Evolutionary conservation across 139 green algal species (phyloP).

Genomic region (Raphidocelis subcapitata): DNA sequence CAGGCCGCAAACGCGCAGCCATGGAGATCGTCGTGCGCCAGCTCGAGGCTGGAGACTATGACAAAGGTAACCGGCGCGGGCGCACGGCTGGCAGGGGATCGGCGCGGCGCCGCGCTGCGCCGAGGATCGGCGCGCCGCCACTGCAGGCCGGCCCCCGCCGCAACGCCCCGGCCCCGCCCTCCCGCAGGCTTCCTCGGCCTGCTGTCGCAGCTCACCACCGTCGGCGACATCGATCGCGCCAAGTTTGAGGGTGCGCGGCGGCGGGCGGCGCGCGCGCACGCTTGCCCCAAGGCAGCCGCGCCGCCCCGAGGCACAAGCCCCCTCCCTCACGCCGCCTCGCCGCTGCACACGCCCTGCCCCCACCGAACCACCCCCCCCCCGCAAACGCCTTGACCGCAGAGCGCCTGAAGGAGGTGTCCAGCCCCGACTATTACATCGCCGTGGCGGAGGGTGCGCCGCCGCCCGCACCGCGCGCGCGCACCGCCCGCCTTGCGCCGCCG

Average conservation of each 20-base stretch:
- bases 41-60: constrained; percentile 34
- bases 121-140: background rate
- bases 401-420: constrained; percentile 26
- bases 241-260: constrained; percentile 34
- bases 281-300: too few species aligned
- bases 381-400: constrained; percentile 2
- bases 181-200: constrained; percentile 71
- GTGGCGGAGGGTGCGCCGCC: constrained; percentile 58
- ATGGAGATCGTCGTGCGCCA: constrained; percentile 13
- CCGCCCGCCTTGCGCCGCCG: background rate
- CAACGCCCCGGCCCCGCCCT: too few species aligned
- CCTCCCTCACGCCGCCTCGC: background rate
- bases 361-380: too few species aligned
- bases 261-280: background rate
- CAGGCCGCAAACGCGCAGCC: too few species aligned
- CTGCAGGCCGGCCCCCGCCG: background rate
- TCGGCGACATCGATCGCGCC: constrained; percentile 61
- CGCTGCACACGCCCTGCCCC: background rate
- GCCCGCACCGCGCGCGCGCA: background rate
- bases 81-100: background rate
- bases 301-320: background rate
- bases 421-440: constrained; percentile 47
- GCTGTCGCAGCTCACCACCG: constrained; percentile 77
- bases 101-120: background rate
- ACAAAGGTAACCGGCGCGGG: constrained; percentile 25